Evolutionary conservation across 1,139 yeast species (phyloP).

Genomic region (Protomyces pachydermus): DNA sequence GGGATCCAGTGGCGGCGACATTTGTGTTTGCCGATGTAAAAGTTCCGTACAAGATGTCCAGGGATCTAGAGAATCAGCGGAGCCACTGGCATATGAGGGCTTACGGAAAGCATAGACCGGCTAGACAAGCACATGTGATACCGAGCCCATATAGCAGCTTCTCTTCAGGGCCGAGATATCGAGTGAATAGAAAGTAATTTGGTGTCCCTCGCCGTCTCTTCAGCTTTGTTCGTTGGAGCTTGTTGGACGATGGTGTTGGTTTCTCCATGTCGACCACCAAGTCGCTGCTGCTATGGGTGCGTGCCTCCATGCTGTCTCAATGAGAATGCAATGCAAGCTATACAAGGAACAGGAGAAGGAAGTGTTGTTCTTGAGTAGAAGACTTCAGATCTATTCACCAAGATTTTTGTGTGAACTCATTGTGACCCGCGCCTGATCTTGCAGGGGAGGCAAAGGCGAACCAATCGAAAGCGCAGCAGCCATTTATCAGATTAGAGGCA

Average conservation of each 20-base stretch:
- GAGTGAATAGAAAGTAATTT: constrained; percentile 22
- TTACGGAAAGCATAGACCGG: constrained; percentile 24
- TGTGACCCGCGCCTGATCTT: too few species aligned
- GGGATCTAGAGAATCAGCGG: neutral
- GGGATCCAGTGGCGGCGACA: neutral
- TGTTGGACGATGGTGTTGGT: neutral
- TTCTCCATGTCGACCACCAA: neutral
- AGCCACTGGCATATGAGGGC: too few species aligned
- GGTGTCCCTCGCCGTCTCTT: neutral
- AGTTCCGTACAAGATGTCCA: constrained; percentile 20
- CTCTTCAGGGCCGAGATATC: constrained; percentile 14
- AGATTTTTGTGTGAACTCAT: too few species aligned
- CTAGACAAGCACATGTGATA: constrained; percentile 16
- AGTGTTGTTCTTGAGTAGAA: too few species aligned
- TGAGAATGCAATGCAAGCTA: too few species aligned
- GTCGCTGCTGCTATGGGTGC: too few species aligned
- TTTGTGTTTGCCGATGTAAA: constrained; percentile 19
- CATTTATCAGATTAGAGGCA: too few species aligned
- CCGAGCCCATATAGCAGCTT: constrained; percentile 11
- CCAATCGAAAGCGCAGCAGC: too few species aligned
- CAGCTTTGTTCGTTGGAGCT: neutral
- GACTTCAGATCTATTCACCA: too few species aligned
- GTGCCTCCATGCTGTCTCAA: too few species aligned
- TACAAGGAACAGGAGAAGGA: too few species aligned
- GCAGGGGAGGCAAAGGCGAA: too few species aligned